A percentile compares a stretch with the other conserved stretches of the same genome.
These are phyloP conservation scores for Fusarium camptoceras DNA, from an alignment of 2,329 filamentous ascomycete species.

Conservation along the genomic window DNA sequence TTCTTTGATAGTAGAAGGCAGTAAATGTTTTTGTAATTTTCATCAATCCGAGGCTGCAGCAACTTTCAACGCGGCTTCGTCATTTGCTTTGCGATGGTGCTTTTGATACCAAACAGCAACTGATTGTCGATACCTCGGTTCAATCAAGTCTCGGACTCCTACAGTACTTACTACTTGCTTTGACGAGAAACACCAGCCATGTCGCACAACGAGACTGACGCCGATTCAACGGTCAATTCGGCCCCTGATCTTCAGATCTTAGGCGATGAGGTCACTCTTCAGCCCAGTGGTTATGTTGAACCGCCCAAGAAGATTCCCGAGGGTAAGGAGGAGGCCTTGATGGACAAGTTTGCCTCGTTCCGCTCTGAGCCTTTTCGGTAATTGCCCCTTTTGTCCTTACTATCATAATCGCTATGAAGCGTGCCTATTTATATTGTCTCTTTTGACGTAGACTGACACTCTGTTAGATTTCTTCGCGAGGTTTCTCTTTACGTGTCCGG, in stretches of 20 bases:
- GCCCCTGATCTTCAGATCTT: slow-evolving; percentile 83
- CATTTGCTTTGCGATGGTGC: slow-evolving; percentile 36
- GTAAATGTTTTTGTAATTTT: slow-evolving; percentile 24
- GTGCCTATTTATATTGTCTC: background rate
- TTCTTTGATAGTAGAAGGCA: slow-evolving; percentile 9
- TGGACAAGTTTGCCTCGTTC: slow-evolving; percentile 89
- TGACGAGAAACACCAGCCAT: slow-evolving; percentile 39
- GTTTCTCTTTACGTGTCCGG: slow-evolving; percentile 93
- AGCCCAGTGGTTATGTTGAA: slow-evolving; percentile 76
- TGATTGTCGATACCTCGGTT: slow-evolving; percentile 33
- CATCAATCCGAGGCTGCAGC: slow-evolving; percentile 11
- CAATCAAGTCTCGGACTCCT: slow-evolving; percentile 4
- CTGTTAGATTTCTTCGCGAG: slow-evolving; percentile 84
- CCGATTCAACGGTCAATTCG: slow-evolving; percentile 55
- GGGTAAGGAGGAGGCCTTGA: slow-evolving; percentile 73
- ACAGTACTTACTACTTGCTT: background rate
- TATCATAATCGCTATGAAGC: background rate
- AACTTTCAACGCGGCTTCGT: slow-evolving; percentile 14
- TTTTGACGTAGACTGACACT: slow-evolving; percentile 19
- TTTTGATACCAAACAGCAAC: slow-evolving; percentile 28
- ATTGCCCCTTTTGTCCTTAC: slow-evolving; percentile 28
- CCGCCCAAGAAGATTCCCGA: slow-evolving; percentile 59
- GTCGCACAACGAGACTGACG: slow-evolving; percentile 48
- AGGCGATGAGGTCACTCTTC: slow-evolving; percentile 78
- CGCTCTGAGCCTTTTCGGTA: slow-evolving; percentile 74